These are phyloP conservation scores for Ambrosia trifida DNA, from an alignment of 129 eudicot species.

Conservation along the genomic window DNA sequence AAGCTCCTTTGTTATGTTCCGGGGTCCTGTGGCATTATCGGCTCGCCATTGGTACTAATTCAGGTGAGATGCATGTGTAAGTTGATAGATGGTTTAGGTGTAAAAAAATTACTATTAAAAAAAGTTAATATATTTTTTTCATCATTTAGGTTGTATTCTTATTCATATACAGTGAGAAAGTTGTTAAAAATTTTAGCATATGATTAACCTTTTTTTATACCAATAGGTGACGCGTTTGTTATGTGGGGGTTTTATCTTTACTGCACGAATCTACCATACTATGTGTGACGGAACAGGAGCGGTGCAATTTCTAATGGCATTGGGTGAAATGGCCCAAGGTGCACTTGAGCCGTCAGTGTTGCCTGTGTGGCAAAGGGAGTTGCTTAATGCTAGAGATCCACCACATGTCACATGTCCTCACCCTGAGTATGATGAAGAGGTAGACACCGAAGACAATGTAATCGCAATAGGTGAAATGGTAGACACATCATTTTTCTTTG, in stretches of 20 bases:
- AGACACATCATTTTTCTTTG: constrained; percentile 27
- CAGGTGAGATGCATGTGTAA: constrained; percentile 9
- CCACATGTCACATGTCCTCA: constrained; percentile 45
- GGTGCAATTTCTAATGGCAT: constrained; percentile 47
- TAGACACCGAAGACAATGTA: constrained; percentile 34
- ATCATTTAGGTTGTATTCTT: too few species aligned
- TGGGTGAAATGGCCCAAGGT: constrained; percentile 61
- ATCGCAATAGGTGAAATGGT: constrained; percentile 35
- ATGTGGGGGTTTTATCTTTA: constrained; percentile 70
- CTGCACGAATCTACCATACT: constrained; percentile 58
- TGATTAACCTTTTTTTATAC: not conserved
- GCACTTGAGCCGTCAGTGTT: constrained; percentile 38
- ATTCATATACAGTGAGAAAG: too few species aligned
- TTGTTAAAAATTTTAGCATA: too few species aligned
- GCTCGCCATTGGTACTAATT: constrained; percentile 21
- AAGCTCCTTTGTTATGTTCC: constrained; percentile 53
- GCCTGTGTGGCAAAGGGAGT: constrained; percentile 66
- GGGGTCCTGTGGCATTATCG: constrained; percentile 17
- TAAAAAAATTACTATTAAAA: too few species aligned
- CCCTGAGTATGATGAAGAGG: constrained; percentile 43
- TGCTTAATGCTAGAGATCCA: constrained; percentile 47
- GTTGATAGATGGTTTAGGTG: too few species aligned
- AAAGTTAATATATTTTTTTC: too few species aligned
- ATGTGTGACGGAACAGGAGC: constrained; percentile 57
- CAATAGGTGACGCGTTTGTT: constrained; percentile 40